Evolutionary conservation across 2,329 filamentous ascomycete species (phyloP), one percentile per base, ranked within the genome.

Genomic region (Aspergillus glaucus): DNA sequence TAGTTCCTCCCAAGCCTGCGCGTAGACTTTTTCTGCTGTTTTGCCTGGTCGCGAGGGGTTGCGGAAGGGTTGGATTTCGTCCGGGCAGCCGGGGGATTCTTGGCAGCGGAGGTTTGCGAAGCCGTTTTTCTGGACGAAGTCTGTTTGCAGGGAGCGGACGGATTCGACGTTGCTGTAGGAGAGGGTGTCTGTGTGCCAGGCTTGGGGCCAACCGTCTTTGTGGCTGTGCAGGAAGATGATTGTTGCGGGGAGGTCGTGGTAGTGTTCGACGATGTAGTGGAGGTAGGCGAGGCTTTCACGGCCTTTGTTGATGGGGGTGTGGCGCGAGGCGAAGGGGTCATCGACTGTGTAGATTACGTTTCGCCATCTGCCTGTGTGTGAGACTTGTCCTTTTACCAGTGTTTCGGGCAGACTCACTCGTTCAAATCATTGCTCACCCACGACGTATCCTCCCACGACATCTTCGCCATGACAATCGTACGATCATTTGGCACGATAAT

Each of bases 71-170:
- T 57, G 59, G 19, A 65, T 60, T 39, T 63, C 59, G 17, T 71
- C 70, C 50, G 66, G 64, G 30, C 61, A 63, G 12, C 65, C 64
- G 7, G 68, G 64, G 17, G 44, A 49, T 45, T 58, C 58, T n/a
- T 57, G 49, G 34, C 81, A 84, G 43, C 80, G 76, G 44, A 84
- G 68, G 56, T 83, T 83, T 54, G 75, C 74, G 62, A 82, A 84
- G 34, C 80, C 80, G 32, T 69, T 64, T 46, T 71, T 57, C 39
- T 72, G 70, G 8, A 84, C 69, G 50, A 76, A 72, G 14, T 75
- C 65, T 12, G 78, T 57, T 21, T 73, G 73, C 26, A 82, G 69
- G 34, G 67, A 65, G 44, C 67, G 69, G 22, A 82, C 68, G 1
- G 75, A 67, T 1, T 71, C 64, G 6, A 79, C 70, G 12, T 74